A percentile compares a stretch with the other conserved stretches of the same genome.
Evolutionary conservation across 139 green algal genomes (phyloP).

Genomic region (Parachlorella kessleri): DNA sequence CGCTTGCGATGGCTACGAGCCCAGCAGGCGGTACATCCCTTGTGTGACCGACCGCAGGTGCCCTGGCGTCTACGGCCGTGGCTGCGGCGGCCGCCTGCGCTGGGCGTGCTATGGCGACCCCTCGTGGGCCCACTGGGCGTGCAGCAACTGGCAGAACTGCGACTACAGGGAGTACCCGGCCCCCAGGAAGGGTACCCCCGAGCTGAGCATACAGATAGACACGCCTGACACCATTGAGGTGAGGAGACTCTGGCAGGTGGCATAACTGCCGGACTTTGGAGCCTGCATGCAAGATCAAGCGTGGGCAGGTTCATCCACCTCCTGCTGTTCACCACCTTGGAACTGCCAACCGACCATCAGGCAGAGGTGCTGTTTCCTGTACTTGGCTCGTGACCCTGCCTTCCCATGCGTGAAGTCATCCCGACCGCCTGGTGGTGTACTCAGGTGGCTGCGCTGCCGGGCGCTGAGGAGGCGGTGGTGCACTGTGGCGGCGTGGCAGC

Average conservation of each 20-base stretch:
- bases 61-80: constrained; percentile 43
- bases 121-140: constrained; percentile 17
- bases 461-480: constrained; percentile 58
- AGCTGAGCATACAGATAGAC: constrained; percentile 59
- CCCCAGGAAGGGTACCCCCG: constrained; percentile 34
- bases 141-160: constrained; percentile 25
- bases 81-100: constrained; percentile 38
- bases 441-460: constrained; percentile 38
- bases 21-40: too few species aligned
- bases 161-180: constrained; percentile 56
- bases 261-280: too few species aligned
- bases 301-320: too few species aligned
- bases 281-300: too few species aligned
- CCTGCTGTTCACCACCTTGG: too few species aligned
- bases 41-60: constrained; percentile 36
- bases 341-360: too few species aligned
- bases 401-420: too few species aligned
- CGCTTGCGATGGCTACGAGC: too few species aligned
- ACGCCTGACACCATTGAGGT: constrained; percentile 28
- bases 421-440: too few species aligned
- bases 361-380: too few species aligned
- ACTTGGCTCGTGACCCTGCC: too few species aligned
- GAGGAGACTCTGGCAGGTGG: neutral
- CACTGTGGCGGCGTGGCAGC: constrained; percentile 60
- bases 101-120: constrained; percentile 27